A percentile compares a stretch with the other conserved stretches of the same genome.
These are phyloP conservation scores for Atkinsonella texensis DNA, from an alignment of 2,329 filamentous ascomycete species.

Conservation along the genomic window DNA sequence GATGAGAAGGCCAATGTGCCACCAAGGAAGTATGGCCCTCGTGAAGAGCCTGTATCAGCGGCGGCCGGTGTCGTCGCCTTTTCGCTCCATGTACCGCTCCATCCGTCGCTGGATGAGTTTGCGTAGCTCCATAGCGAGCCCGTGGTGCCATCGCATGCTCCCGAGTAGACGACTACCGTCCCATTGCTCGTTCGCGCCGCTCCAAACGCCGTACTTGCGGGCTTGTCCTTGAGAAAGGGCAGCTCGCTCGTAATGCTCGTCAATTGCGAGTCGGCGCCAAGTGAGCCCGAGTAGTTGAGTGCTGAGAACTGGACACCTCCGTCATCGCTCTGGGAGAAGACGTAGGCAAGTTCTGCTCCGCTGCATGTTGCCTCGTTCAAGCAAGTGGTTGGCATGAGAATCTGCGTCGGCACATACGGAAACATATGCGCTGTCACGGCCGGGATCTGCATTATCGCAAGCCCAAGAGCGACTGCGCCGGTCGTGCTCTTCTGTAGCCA, in stretches of 20 bases:
- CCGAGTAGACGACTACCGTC: conserved; percentile 60
- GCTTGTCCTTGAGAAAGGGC: conserved; percentile 46
- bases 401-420: conserved; percentile 67
- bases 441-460: conserved; percentile 3
- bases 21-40: conserved; percentile 38
- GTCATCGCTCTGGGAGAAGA: conserved; percentile 47
- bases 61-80: conserved; percentile 15
- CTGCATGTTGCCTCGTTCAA: conserved; percentile 27
- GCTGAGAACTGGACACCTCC: conserved; percentile 42
- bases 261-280: conserved; percentile 36
- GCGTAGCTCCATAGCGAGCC: conserved; percentile 58
- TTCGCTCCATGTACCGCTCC: conserved; percentile 16
- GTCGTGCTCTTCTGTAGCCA: background rate
- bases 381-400: conserved; percentile 44
- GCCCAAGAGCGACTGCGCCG: conserved; percentile 2
- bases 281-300: conserved; percentile 49
- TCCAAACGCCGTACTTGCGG: conserved; percentile 46
- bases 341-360: conserved; percentile 47
- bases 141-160: conserved; percentile 50
- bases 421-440: conserved; percentile 33
- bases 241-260: conserved; percentile 42
- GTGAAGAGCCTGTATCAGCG: conserved; percentile 10
- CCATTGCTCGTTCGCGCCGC: conserved; percentile 56
- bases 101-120: conserved; percentile 25
- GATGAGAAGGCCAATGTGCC: conserved; percentile 56